phyloP scores from a whole-genome alignment of 2,329 filamentous ascomycete species.

The Aspergillus puulaauensis region DNA sequence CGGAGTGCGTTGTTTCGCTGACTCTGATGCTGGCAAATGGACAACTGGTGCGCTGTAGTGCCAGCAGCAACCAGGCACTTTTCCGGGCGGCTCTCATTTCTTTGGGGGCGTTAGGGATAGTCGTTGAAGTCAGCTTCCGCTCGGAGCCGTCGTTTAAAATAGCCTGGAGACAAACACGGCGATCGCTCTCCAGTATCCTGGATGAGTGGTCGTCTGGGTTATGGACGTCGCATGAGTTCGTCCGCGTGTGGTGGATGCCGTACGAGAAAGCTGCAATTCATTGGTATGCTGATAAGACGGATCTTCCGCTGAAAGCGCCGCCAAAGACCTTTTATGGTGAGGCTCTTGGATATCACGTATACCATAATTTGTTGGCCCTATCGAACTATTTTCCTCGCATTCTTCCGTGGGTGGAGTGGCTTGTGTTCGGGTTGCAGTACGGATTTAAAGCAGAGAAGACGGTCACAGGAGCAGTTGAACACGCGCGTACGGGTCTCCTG shows the following conservation, averaged over 20 bases:
- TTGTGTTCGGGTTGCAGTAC: slow-evolving; percentile 97
- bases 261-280: slow-evolving; percentile 85
- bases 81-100: slow-evolving; percentile 87
- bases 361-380: slow-evolving; percentile 85
- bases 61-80: slow-evolving; percentile 68
- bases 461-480: slow-evolving; percentile 72
- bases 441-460: slow-evolving; percentile 71
- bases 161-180: slow-evolving; percentile 78
- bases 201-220: slow-evolving; percentile 69
- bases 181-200: slow-evolving; percentile 68
- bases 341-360: slow-evolving; percentile 78
- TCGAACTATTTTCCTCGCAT: slow-evolving; percentile 75
- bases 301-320: slow-evolving; percentile 59
- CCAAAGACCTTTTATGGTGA: slow-evolving; percentile 77
- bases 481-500: slow-evolving; percentile 74
- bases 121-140: slow-evolving; percentile 83
- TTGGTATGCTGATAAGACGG: slow-evolving; percentile 82
- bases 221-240: slow-evolving; percentile 85
- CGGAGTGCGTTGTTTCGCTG: slow-evolving; percentile 71
- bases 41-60: slow-evolving; percentile 67
- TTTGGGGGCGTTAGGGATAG: slow-evolving; percentile 84
- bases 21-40: slow-evolving; percentile 83
- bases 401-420: slow-evolving; percentile 89
- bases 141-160: slow-evolving; percentile 81
- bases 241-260: slow-evolving; percentile 96